Percentiles rank a stretch among this genome's conserved stretches.
phyloP scores from a whole-genome alignment of 1,284 basidiomycete genomes.

The Phellinidium pouzarii region DNA sequence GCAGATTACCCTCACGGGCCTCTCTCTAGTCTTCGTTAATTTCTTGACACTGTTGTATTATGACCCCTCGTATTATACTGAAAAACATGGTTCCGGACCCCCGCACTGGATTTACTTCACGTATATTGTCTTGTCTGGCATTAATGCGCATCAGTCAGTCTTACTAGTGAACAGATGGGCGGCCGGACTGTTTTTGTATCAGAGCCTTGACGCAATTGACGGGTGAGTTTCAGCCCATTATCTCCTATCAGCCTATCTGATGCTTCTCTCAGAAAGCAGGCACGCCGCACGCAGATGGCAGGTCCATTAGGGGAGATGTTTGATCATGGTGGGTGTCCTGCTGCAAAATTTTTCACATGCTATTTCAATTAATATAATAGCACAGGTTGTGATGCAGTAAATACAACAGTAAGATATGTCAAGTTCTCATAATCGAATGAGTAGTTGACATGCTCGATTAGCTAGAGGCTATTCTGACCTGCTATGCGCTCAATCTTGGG shows the following conservation, averaged over 20 bases:
- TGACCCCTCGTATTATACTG: conserved; percentile 69
- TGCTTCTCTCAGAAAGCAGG: conserved; percentile 70
- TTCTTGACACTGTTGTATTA: conserved; percentile 78
- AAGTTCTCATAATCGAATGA: too few species aligned
- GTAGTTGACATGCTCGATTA: conserved; percentile 26
- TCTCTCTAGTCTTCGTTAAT: conserved; percentile 80
- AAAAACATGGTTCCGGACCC: conserved; percentile 56
- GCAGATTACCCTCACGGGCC: conserved; percentile 80
- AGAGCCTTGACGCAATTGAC: conserved; percentile 85
- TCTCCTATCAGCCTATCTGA: not conserved
- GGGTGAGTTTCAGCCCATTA: conserved; percentile 45
- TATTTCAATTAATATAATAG: not conserved
- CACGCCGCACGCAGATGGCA: conserved; percentile 90
- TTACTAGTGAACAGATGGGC: conserved; percentile 58
- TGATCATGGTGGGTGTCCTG: conserved; percentile 72
- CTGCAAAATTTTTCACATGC: conserved; percentile 3
- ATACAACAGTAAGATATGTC: conserved; percentile 79
- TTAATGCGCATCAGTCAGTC: conserved; percentile 1
- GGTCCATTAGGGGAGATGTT: conserved; percentile 96
- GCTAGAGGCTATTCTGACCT: conserved; percentile 79
- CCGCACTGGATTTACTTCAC: conserved; percentile 86
- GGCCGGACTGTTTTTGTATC: conserved; percentile 86
- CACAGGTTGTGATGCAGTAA: conserved; percentile 82
- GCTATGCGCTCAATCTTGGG: conserved; percentile 86
- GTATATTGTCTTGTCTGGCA: conserved; percentile 35